These are phyloP conservation scores for Hygrocybe coccinea DNA, from an alignment of 768 basidiomycete species.

Conservation along the genomic window DNA sequence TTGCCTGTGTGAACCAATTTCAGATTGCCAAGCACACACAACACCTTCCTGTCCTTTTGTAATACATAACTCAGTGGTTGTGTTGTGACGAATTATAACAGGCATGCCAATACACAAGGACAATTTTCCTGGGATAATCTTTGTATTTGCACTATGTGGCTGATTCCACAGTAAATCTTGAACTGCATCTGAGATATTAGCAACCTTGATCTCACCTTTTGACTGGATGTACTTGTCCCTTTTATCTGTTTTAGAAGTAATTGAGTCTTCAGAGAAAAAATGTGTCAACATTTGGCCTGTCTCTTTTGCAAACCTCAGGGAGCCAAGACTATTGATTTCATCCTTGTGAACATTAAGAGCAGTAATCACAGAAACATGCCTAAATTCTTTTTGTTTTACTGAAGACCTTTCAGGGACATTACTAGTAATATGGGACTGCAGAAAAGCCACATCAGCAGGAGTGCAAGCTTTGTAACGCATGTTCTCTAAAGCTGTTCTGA, in stretches of 20 bases:
- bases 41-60: slow-evolving; percentile 29
- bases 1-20: slow-evolving; percentile 11
- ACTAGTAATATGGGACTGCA: slow-evolving; percentile 23
- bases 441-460: slow-evolving; percentile 31
- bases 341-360: slow-evolving; percentile 34
- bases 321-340: slow-evolving; percentile 31
- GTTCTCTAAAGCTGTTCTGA: slow-evolving; percentile 19
- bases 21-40: slow-evolving; percentile 23
- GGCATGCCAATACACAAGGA: slow-evolving; percentile 28
- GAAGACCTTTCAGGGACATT: slow-evolving; percentile 1
- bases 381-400: slow-evolving; percentile 20
- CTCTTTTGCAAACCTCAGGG: slow-evolving; percentile 30
- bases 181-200: background rate
- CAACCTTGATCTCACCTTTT: background rate
- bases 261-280: slow-evolving; percentile 25
- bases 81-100: slow-evolving; percentile 26
- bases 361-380: slow-evolving; percentile 37
- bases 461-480: slow-evolving; percentile 36
- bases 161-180: slow-evolving; percentile 10
- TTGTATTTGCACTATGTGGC: slow-evolving; percentile 2
- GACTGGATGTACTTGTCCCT: no score
- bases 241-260: background rate
- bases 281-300: slow-evolving; percentile 19
- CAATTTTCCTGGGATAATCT: slow-evolving; percentile 28
- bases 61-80: slow-evolving; percentile 27